phyloP scores from a whole-genome alignment of 805 yeast genomes.

The Zygosaccharomyces lentus region DNA sequence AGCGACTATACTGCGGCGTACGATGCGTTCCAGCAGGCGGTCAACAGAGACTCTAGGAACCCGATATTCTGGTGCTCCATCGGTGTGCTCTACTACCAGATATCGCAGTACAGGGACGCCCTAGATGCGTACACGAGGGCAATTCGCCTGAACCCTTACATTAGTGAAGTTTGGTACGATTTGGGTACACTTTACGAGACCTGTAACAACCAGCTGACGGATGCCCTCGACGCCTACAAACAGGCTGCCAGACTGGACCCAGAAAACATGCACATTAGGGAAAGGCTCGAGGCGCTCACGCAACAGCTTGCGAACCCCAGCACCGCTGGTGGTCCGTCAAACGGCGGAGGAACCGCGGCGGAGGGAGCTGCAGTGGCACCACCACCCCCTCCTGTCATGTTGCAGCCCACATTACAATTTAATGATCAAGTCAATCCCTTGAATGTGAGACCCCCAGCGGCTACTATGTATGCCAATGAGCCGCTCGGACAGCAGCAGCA shows the following conservation, averaged over 20 bases:
- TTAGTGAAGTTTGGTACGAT: constrained; percentile 98
- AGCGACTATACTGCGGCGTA: constrained; percentile 94
- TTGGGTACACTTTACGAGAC: constrained; percentile 95
- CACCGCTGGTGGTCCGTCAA: constrained; percentile 9
- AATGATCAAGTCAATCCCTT: constrained; percentile 32
- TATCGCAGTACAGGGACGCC: constrained; percentile 94
- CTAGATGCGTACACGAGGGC: constrained; percentile 97
- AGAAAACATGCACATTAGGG: constrained; percentile 88
- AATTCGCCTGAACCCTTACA: constrained; percentile 89
- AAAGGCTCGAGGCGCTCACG: constrained; percentile 80
- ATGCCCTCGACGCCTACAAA: constrained; percentile 94
- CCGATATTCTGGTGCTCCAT: constrained; percentile 98
- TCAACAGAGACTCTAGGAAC: constrained; percentile 90
- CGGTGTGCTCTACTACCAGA: constrained; percentile 95
- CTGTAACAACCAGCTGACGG: constrained; percentile 90
- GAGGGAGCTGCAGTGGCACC: constrained; percentile 13
- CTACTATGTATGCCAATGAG: constrained; percentile 18
- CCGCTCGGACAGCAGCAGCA: constrained; percentile 15
- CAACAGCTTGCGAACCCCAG: constrained; percentile 41
- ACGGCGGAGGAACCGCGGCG: constrained; percentile 9
- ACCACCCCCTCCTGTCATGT: constrained; percentile 29
- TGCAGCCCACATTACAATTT: constrained; percentile 33
- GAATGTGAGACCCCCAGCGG: constrained; percentile 25
- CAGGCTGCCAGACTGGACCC: constrained; percentile 96
- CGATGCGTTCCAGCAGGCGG: constrained; percentile 98